Base-by-base conservation (phyloP, 179 eudicot genomes). In the Carnegiea gigantea region DNA sequence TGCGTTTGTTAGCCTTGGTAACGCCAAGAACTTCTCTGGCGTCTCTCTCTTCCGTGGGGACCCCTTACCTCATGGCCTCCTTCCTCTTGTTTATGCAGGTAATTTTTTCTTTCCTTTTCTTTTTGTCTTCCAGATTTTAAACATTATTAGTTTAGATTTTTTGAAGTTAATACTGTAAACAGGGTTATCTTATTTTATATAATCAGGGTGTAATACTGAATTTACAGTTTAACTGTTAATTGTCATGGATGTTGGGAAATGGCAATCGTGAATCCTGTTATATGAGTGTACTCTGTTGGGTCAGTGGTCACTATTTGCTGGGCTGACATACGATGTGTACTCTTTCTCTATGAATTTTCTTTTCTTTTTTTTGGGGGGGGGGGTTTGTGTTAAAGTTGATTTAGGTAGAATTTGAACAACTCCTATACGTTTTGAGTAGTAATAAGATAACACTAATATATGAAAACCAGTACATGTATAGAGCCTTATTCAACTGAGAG, bases 31-130 rank as follows among this genome's bases (percentile, higher is more conserved):
- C 67, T 89, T 28, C 80, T 86, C 92, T 8, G 98, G 98, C 13
- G 97, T 90, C 72, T 93, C 98, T 36, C 91, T 94, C 11, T 94
- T 81, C 83, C 84, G 82, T 21, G 97, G 98, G 0, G 85, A 83
- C 0, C 0, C 89, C 2, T 23, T 90, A 75, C 94, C 92, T 21
- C 68, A 60, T 23, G 81, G 83, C 70, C 80, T 88, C 80, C 62
- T 91, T 23, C 94, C 98, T 20, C 53, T 93, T 78, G 86, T 94
- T 30, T 92, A 90, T 80, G 95, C 98, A 11, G 95, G 90, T 88
- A 84, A 28, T 51, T 70, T 64, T 51, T 67, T 8, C 0, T 73
- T 15, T 4, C 44, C 14, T 40, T 6, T 40, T 40, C 6, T 5
- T 40, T 5, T 40, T 40, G 30, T 28, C 30, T 28, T 28, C 30